phyloP scores from a whole-genome alignment of 257 asterid species.

The Solanum lignicaule region DNA sequence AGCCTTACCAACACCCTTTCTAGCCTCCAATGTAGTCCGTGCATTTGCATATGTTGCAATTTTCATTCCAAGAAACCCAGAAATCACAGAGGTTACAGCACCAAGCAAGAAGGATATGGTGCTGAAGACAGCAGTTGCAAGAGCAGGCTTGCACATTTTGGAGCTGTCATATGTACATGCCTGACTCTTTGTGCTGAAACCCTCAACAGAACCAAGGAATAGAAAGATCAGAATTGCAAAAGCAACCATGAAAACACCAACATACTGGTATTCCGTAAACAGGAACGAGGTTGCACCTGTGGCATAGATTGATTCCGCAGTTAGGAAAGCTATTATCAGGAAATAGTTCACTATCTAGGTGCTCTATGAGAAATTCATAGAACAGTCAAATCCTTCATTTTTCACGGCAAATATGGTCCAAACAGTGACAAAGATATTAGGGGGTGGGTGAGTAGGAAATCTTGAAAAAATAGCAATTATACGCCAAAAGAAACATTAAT shows the following conservation, averaged over 20 bases:
- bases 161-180: conserved; percentile 50
- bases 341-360: not conserved
- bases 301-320: not conserved
- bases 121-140: conserved; percentile 70
- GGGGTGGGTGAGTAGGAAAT: not conserved
- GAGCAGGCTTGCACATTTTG: conserved; percentile 68
- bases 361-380: not conserved
- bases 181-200: conserved; percentile 52
- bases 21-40: conserved; percentile 73
- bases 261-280: conserved; percentile 59
- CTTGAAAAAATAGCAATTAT: not conserved
- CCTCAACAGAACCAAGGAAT: conserved; percentile 84
- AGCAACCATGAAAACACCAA: conserved; percentile 72
- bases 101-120: conserved; percentile 69
- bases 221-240: conserved; percentile 64
- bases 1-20: conserved; percentile 81
- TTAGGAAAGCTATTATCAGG: not conserved
- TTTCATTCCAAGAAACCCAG: conserved; percentile 88
- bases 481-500: not conserved
- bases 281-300: conserved; percentile 83
- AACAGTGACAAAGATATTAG: not conserved
- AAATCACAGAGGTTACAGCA: conserved; percentile 66
- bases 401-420: not conserved
- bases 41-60: conserved; percentile 84
- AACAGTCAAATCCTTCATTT: not conserved